These are phyloP conservation scores for Suillus subalutaceus DNA, from an alignment of 768 basidiomycete species.

Conservation along the genomic window DNA sequence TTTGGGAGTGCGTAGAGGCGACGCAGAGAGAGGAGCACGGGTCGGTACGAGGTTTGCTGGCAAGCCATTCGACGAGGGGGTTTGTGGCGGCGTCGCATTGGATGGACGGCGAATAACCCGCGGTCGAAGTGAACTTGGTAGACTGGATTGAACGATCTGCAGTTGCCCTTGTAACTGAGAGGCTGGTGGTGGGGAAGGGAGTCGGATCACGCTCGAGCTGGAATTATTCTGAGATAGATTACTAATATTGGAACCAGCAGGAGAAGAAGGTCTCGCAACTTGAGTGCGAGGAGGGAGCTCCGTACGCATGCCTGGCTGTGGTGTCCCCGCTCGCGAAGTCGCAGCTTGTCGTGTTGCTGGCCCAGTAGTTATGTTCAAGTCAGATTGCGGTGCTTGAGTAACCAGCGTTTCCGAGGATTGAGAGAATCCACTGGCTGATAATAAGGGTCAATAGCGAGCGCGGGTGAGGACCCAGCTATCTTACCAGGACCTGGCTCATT, in stretches of 20 bases:
- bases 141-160: slow-evolving; percentile 20
- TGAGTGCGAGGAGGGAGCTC: slow-evolving; percentile 27
- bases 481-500: slow-evolving; percentile 38
- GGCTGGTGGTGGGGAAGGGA: slow-evolving; percentile 26
- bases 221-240: slow-evolving; percentile 28
- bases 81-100: slow-evolving; percentile 38
- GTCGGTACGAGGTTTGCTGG: slow-evolving; percentile 30
- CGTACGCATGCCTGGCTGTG: slow-evolving; percentile 7
- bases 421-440: slow-evolving; percentile 19
- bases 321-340: slow-evolving; percentile 11
- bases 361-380: slow-evolving; percentile 4
- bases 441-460: slow-evolving; percentile 4
- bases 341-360: slow-evolving; percentile 10
- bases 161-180: slow-evolving; percentile 23
- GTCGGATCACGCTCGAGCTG: slow-evolving; percentile 14
- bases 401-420: slow-evolving; percentile 19
- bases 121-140: slow-evolving; percentile 38
- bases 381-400: slow-evolving; percentile 21
- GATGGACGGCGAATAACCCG: slow-evolving; percentile 46
- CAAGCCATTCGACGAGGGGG: slow-evolving; percentile 29
- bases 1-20: slow-evolving; percentile 27
- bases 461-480: slow-evolving; percentile 16
- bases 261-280: slow-evolving; percentile 37
- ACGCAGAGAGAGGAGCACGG: slow-evolving; percentile 25
- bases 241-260: slow-evolving; percentile 32